Evolutionary conservation across 148 eudicot species (phyloP).

Genomic region (Hydrangea macrophylla): DNA sequence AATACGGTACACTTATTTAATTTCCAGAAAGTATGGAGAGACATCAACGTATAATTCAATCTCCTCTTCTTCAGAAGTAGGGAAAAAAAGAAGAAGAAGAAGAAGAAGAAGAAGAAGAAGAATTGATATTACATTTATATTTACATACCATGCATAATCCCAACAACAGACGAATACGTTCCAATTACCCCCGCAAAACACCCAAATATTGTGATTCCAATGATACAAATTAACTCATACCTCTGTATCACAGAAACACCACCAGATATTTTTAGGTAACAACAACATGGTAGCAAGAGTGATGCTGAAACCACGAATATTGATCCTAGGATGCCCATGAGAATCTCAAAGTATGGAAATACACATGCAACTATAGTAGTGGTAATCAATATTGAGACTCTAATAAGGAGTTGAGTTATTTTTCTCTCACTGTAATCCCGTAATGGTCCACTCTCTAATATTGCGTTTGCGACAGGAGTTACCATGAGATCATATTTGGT

Average conservation of each 20-base stretch:
- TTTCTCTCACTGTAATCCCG: constrained; percentile 12
- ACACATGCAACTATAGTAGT: constrained; percentile 21
- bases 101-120: too few relatives aligned
- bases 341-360: constrained; percentile 20
- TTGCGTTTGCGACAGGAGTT: constrained; percentile 34
- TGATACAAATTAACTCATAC: too few relatives aligned
- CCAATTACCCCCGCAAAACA: too few relatives aligned
- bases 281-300: constrained; percentile 28
- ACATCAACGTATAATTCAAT: too few relatives aligned
- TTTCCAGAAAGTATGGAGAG: too few relatives aligned
- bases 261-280: constrained; percentile 22
- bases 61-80: too few relatives aligned
- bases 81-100: too few relatives aligned
- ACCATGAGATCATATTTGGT: constrained; percentile 34
- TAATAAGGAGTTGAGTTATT: constrained; percentile 13
- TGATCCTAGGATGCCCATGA: constrained; percentile 27
- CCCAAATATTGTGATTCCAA: too few relatives aligned
- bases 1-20: too few relatives aligned
- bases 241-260: background rate
- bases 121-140: too few relatives aligned
- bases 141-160: too few relatives aligned
- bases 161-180: too few relatives aligned
- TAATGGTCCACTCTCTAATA: constrained; percentile 25
- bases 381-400: constrained; percentile 24
- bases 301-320: constrained; percentile 23